These are phyloP conservation scores for Phytophthora macrochlamydospora DNA, from an alignment of 352 stramenopile genomes.

Conservation along the genomic window DNA sequence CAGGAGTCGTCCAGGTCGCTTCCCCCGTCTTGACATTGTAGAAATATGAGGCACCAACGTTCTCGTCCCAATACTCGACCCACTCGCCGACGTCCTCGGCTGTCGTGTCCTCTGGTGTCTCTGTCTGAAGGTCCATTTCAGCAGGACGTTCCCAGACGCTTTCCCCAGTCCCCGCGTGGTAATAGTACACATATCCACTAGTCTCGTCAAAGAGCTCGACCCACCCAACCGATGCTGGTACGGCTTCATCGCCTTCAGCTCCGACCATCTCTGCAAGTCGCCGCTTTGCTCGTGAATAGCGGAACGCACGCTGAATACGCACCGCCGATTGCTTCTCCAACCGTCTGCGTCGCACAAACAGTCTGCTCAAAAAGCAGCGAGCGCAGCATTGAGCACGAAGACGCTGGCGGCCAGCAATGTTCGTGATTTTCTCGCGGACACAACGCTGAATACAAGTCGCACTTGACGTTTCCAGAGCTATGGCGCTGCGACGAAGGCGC, in stretches of 20 bases:
- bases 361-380: conserved; percentile 46
- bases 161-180: conserved; percentile 53
- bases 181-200: conserved; percentile 75
- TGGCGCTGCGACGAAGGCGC: conserved; percentile 1
- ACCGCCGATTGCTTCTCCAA: conserved; percentile 37
- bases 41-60: conserved; percentile 64
- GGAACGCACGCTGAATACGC: conserved; percentile 62
- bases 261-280: conserved; percentile 43
- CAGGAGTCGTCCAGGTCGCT: conserved; percentile 66
- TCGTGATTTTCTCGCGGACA: conserved; percentile 32
- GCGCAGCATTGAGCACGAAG: conserved; percentile 43
- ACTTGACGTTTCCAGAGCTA: conserved; percentile 29
- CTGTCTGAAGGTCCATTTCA: conserved; percentile 22
- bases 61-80: conserved; percentile 81
- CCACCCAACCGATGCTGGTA: conserved; percentile 33
- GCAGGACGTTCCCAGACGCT: conserved; percentile 60
- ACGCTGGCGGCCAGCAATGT: not conserved
- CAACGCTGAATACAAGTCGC: conserved; percentile 48
- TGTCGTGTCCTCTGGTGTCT: conserved; percentile 12
- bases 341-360: conserved; percentile 19
- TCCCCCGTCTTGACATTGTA: conserved; percentile 74
- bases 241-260: conserved; percentile 16
- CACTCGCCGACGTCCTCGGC: conserved; percentile 43
- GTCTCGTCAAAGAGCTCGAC: conserved; percentile 75
- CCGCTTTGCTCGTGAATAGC: conserved; percentile 44